Conservation (phyloP, 1,139 yeast species). For the Pichia sp. region DNA sequence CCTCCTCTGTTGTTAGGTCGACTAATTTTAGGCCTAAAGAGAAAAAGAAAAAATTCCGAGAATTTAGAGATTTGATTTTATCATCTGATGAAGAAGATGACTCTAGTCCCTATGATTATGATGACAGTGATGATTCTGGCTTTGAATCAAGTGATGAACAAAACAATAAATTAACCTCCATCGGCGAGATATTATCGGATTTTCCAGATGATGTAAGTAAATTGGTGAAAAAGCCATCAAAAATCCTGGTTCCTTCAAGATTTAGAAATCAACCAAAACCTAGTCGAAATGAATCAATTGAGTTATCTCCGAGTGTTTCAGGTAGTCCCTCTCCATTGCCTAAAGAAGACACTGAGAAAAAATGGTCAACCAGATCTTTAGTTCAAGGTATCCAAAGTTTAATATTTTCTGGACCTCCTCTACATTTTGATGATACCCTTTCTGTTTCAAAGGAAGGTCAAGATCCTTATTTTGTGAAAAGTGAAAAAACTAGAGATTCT, state of each 20-base stretch:
- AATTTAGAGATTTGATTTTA: constrained; percentile 6
- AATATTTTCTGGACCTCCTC: constrained; percentile 32
- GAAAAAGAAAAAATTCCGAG: constrained; percentile 2
- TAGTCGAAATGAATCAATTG: background rate
- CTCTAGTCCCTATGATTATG: background rate
- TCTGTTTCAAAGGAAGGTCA: constrained; percentile 33
- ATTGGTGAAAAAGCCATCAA: background rate
- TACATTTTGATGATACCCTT: constrained; percentile 48
- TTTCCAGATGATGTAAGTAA: background rate
- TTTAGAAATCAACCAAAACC: constrained; percentile 3
- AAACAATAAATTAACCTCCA: background rate
- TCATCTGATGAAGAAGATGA: constrained; percentile 14
- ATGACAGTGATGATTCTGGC: constrained; percentile 3
- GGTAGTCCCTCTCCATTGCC: background rate
- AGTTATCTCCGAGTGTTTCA: background rate
- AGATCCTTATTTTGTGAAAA: constrained; percentile 44
- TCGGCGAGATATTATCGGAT: background rate
- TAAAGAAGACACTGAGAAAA: constrained; percentile 1
- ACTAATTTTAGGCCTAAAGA: constrained; percentile 15
- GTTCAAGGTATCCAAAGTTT: constrained; percentile 27
- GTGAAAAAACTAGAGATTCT: constrained; percentile 35
- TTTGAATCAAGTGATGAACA: background rate
- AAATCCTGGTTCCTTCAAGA: background rate
- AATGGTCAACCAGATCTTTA: constrained; percentile 24
- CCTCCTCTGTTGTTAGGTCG: constrained; percentile 23